Base-by-base conservation (phyloP, 1,284 basidiomycete species). In the Trametes polyzona region DNA sequence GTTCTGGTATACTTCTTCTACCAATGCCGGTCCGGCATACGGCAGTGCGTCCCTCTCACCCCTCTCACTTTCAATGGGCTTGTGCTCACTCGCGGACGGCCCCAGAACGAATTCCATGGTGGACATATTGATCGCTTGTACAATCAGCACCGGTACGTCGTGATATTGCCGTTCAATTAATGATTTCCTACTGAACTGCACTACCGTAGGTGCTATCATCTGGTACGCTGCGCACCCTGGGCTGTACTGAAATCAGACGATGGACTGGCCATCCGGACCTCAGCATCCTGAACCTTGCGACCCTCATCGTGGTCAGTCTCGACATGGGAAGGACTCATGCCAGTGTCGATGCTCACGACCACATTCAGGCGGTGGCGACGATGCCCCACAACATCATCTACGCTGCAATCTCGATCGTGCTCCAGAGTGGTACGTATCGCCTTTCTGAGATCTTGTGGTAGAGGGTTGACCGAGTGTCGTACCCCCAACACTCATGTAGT, bases 1-100 rank as follows among this genome's bases (percentile, higher is more conserved):
- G 50, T 52, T 7, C 50, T 52, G 8, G 50, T 52, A 23, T 52
- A 44, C 24, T 42, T 52, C n/a, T 35, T 52, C 5, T 24, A 52
- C 30, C 23, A 30, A 21, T 35, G 33, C 4, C 33, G 50, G n/a
- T 37, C 41, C 5, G 41, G 50, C 7, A 10, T 52, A 11, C 21
- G 26, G 16, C 41, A 35, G 50, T 52, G 21, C 11, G 30, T 21
- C 26, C 4, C n/a, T 8, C 10, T 21, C n/a, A n/a, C 12, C 2
- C 14, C 11, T 23, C 9, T 21, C 11, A 10, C 14, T 4, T 2
- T 9, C 7, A 3, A 6, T 23, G 4, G 35, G 3, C 5, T 24
- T 5, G 16, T 7, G n/a, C 24, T 21, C 14, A 11, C 9, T 24
- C 8, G 2, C 6, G 24, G 21, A 8, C 19, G 14, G 23, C 2